Percentiles rank a stretch among this genome's conserved stretches.
Evolutionary conservation across 495 filamentous ascomycete species (phyloP).

Genomic region (Rostrohypoxylon terebratum): DNA sequence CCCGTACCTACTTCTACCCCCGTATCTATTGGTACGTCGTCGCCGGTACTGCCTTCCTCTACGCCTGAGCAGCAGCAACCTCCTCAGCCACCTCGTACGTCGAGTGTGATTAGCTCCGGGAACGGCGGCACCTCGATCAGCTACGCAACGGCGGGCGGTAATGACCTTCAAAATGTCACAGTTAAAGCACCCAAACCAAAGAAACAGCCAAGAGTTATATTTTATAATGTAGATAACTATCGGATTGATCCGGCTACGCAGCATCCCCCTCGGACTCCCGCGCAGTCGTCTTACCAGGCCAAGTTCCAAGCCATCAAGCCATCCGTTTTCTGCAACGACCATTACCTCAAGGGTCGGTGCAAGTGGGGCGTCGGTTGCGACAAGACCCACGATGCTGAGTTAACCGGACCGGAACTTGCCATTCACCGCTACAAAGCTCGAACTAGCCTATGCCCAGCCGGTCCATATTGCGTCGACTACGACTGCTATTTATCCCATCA

Average conservation of each 20-base stretch:
- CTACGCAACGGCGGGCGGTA: slow-evolving; percentile 49
- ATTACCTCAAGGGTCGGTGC: slow-evolving; percentile 49
- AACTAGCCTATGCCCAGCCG: slow-evolving; percentile 49
- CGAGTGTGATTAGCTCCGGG: slow-evolving; percentile 48
- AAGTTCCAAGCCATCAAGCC: slow-evolving; percentile 50
- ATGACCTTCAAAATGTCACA: slow-evolving; percentile 49
- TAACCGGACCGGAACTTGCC: slow-evolving; percentile 45
- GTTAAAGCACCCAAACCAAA: slow-evolving; percentile 50
- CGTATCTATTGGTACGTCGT: slow-evolving; percentile 29
- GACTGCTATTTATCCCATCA: slow-evolving; percentile 52
- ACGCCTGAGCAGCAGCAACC: slow-evolving; percentile 35
- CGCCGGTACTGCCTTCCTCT: slow-evolving; percentile 37
- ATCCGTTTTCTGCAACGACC: slow-evolving; percentile 50
- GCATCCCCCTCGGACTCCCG: slow-evolving; percentile 47
- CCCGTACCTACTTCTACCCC: slow-evolving; percentile 34
- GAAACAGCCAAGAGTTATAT: slow-evolving; percentile 46
- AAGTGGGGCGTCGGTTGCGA: slow-evolving; percentile 50
- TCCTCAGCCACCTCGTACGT: slow-evolving; percentile 25
- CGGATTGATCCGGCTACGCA: slow-evolving; percentile 49
- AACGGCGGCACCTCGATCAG: slow-evolving; percentile 52
- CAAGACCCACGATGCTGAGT: slow-evolving; percentile 49
- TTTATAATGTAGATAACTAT: slow-evolving; percentile 44
- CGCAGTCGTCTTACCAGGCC: slow-evolving; percentile 47
- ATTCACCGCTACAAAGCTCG: slow-evolving; percentile 52
- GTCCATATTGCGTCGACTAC: slow-evolving; percentile 48